Percentiles rank a stretch among this genome's conserved stretches.
These are phyloP conservation scores for Penicillium olsonii DNA, from an alignment of 2,329 filamentous ascomycete species.

Conservation along the genomic window DNA sequence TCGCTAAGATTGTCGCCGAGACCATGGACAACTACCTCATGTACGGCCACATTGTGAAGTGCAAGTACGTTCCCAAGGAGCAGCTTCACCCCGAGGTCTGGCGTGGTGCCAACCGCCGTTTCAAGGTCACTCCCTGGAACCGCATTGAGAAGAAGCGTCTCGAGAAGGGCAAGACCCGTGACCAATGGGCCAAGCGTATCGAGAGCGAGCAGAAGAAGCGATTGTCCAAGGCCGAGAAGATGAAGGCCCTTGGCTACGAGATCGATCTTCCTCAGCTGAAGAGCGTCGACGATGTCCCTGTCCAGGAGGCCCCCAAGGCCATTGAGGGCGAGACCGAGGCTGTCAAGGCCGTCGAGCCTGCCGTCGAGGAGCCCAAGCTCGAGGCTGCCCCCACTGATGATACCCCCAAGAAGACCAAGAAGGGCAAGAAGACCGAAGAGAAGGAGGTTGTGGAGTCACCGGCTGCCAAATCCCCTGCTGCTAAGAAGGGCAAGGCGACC, in stretches of 20 bases:
- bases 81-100: slow-evolving; percentile 80
- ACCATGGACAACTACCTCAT: slow-evolving; percentile 98
- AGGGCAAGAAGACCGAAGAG: slow-evolving; percentile 32
- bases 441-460: slow-evolving; percentile 25
- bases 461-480: slow-evolving; percentile 19
- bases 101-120: slow-evolving; percentile 86
- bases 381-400: slow-evolving; percentile 24
- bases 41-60: slow-evolving; percentile 91
- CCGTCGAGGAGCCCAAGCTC: slow-evolving; percentile 26
- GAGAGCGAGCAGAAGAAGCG: slow-evolving; percentile 72
- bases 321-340: slow-evolving; percentile 35
- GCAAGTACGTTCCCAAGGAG: slow-evolving; percentile 73
- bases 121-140: slow-evolving; percentile 85
- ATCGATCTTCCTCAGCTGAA: slow-evolving; percentile 75
- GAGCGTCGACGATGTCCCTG: slow-evolving; percentile 56
- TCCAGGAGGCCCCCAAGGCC: slow-evolving; percentile 39
- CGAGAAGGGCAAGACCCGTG: slow-evolving; percentile 70
- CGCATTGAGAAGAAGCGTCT: slow-evolving; percentile 78
- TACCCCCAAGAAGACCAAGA: slow-evolving; percentile 39
- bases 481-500: slow-evolving; percentile 30
- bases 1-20: slow-evolving; percentile 88
- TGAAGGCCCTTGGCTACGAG: slow-evolving; percentile 81
- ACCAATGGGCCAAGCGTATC: slow-evolving; percentile 77
- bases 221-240: slow-evolving; percentile 67
- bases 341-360: slow-evolving; percentile 16